Evolutionary conservation across 305 asterid species (phyloP), one percentile per base, ranked within the genome.

Genomic region (Rubia tinctorum): DNA sequence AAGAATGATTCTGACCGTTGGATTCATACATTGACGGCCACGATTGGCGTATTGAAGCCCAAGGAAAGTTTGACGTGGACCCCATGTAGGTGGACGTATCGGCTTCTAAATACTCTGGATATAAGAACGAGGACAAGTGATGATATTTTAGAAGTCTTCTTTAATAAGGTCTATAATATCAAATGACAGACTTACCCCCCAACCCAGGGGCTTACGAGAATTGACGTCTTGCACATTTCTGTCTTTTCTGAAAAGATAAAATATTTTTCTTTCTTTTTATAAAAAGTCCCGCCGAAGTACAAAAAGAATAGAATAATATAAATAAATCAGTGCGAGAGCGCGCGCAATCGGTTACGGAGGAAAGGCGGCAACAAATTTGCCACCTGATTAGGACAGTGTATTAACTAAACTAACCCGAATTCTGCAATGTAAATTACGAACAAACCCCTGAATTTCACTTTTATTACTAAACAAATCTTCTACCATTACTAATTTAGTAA

Each of bases 301-400:
- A 43, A 12, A 34, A 39, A 10, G 2, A 6, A 44, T 43, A 1
- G 12, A 55, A 27, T 12, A 6, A 45, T 3, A 18, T 5, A 8
- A 59, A 59, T 8, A 22, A 9, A 59, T 1, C 37, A 11, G 73
- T 10, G 73, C 43, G 11, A 34, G 37, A 10, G 74, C 63, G 64
- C 49, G 74, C 73, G 39, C 30, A 71, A 56, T 71, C 66, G 39
- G 66, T 56, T 56, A 56, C 40, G 53, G 53, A 71, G 74, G 11
- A 58, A 71, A 55, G 40, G 74, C 74, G 74, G 75, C 75, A 42
- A 22, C 43, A 58, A 12, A 40, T 40, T 71, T 68, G 65, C 75
- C 67, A 42, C 67, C 56, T 20, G 40, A 39, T 7, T 42, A 3
- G 66, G 56, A 71, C 40, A 0, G n/a, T 13, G 22, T 71, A n/a